Evolutionary conservation across 306 rosid species (phyloP).

Genomic region (Bauhinia variegata): DNA sequence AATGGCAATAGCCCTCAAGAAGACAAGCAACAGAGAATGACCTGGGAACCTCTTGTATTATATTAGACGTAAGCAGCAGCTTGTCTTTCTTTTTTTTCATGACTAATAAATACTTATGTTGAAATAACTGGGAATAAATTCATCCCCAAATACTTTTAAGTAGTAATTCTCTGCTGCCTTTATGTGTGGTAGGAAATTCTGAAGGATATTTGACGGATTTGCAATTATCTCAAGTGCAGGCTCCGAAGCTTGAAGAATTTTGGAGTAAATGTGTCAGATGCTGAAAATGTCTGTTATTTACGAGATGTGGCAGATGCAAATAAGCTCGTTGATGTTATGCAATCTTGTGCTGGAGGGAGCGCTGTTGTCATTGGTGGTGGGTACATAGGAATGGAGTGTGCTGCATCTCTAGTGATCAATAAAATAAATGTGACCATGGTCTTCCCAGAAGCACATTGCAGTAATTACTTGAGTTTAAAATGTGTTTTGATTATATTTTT

Average conservation of each 20-base stretch:
- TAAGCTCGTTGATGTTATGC: conserved; percentile 64
- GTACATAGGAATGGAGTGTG: conserved; percentile 98
- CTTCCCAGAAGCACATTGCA: conserved; percentile 98
- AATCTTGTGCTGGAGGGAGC: conserved; percentile 72
- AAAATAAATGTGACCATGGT: conserved; percentile 88
- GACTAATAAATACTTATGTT: conserved; percentile 18
- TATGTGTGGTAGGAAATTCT: not conserved
- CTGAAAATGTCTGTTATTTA: conserved; percentile 90
- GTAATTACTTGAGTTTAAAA: conserved; percentile 50
- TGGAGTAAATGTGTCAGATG: conserved; percentile 93
- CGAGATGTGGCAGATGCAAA: conserved; percentile 83
- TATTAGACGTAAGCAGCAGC: conserved; percentile 4
- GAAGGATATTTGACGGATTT: conserved; percentile 26
- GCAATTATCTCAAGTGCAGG: conserved; percentile 50
- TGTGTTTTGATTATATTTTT: conserved; percentile 1
- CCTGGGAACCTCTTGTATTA: conserved; percentile 12
- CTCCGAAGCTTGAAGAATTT: conserved; percentile 96
- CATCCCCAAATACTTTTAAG: conserved; percentile 6
- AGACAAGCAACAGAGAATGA: conserved; percentile 15
- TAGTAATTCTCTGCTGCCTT: conserved; percentile 8
- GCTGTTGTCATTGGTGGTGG: conserved; percentile 99
- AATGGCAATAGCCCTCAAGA: conserved; percentile 11
- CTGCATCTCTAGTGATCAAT: conserved; percentile 91
- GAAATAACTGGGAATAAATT: conserved; percentile 17
- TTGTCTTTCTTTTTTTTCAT: conserved; percentile 18